These are phyloP conservation scores for Aspergillus quadrilineatus DNA, from an alignment of 2,329 filamentous ascomycete genomes.

Conservation along the genomic window DNA sequence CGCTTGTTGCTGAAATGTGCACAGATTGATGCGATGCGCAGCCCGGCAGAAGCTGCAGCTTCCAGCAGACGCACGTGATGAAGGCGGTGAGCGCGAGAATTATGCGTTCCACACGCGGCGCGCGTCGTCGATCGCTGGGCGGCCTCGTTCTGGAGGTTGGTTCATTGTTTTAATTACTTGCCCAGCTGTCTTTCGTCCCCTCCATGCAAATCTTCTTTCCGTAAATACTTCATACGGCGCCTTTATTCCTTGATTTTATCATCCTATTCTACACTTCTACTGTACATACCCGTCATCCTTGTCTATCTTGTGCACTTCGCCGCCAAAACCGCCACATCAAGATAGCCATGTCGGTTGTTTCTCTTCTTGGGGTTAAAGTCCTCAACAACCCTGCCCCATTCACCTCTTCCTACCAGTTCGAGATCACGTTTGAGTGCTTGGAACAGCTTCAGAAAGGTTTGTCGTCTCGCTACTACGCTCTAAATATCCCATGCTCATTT, in stretches of 20 bases:
- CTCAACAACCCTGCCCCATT: slow-evolving; percentile 97
- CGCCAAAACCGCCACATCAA: slow-evolving; percentile 14
- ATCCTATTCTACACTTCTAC: slow-evolving; percentile 6
- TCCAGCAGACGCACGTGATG: slow-evolving; percentile 28
- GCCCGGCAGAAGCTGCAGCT: slow-evolving; percentile 27
- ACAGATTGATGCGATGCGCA: slow-evolving; percentile 1
- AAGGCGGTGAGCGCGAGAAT: slow-evolving; percentile 33
- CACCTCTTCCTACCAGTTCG: slow-evolving; percentile 88
- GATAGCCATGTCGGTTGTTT: slow-evolving; percentile 85
- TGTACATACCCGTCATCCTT: not conserved
- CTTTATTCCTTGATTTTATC: slow-evolving; percentile 1
- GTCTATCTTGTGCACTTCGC: not conserved
- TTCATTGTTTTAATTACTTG: slow-evolving; percentile 20
- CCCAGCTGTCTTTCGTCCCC: slow-evolving; percentile 15
- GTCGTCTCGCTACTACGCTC: not conserved
- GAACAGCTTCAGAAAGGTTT: slow-evolving; percentile 89
- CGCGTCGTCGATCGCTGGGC: slow-evolving; percentile 21
- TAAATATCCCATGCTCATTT: slow-evolving; percentile 18
- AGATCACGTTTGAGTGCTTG: slow-evolving; percentile 98
- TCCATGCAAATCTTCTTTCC: slow-evolving; percentile 15
- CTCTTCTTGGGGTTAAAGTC: slow-evolving; percentile 90
- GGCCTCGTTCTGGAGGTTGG: slow-evolving; percentile 10
- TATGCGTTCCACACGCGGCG: slow-evolving; percentile 27
- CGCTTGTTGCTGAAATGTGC: slow-evolving; percentile 1
- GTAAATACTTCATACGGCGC: slow-evolving; percentile 17